phyloP scores from a whole-genome alignment of 169 alveolate genomes.

The Eimeria acervulina region DNA sequence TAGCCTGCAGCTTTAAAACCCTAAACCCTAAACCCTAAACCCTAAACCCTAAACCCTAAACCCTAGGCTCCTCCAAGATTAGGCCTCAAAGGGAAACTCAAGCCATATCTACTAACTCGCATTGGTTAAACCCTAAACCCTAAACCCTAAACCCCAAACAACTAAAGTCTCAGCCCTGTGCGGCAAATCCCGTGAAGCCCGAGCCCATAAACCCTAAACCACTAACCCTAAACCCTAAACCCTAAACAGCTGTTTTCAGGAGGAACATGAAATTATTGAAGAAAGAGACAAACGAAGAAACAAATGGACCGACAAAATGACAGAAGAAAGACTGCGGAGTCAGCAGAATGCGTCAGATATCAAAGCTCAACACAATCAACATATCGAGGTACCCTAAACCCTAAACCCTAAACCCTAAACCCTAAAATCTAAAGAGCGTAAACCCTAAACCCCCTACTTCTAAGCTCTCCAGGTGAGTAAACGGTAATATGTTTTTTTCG shows the following conservation, averaged over 20 bases:
- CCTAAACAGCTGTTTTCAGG: neutral
- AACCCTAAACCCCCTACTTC: neutral
- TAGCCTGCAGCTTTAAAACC: neutral
- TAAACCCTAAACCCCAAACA: too few species aligned
- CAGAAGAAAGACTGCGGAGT: neutral
- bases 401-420: conserved; percentile 23
- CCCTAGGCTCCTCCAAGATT: neutral
- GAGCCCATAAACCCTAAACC: too few species aligned
- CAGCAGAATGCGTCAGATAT: conserved; percentile 2
- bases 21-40: neutral
- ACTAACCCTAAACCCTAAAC: neutral
- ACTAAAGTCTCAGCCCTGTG: too few species aligned
- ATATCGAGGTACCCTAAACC: conserved; percentile 16
- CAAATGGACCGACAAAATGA: neutral
- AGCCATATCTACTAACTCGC: too few species aligned
- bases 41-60: conserved; percentile 35
- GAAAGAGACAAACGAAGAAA: neutral
- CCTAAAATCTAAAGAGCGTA: conserved; percentile 13
- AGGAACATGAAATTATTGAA: neutral
- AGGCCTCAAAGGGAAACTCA: too few species aligned
- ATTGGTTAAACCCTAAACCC: too few species aligned
- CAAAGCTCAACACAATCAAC: neutral
- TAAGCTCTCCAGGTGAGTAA: neutral
- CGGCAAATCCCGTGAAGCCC: neutral
- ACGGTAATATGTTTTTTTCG: neutral